Evolutionary conservation across 116 monocot species (phyloP), one percentile per base, ranked within the genome.

Genomic region (Iris pallida): DNA sequence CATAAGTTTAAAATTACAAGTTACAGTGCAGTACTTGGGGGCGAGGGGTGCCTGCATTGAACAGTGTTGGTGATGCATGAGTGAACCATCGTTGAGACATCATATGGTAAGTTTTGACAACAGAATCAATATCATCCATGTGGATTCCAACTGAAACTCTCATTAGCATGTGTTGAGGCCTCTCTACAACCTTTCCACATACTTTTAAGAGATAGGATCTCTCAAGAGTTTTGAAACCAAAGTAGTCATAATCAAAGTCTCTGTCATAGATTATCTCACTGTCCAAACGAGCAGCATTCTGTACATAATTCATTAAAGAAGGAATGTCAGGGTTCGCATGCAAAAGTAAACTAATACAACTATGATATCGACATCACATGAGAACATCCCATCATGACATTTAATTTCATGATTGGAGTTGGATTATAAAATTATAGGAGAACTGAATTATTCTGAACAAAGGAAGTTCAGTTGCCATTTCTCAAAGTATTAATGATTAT

Each of bases 61-160:
- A 97, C 2, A 97, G 71, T 0, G 92, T 92, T 42, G 97, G 97
- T 0, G 97, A 97, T 59, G 97, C 97, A 78, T 92, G 97, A 51
- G 96, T 97, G 48, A 92, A 92, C 92, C 96, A 97, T 1, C 96
- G 82, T 49, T 97, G 96, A 30, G 96, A 97, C 92, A 92, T 92
- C 76, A 97, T 20, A 81, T 92, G 92, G 69, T 97, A 97, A 7
- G 92, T 97, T 64, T 55, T 81, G 11, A 97, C 72, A 11, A 45
- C 85, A 70, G 97, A 89, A 4, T 78, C 80, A 65, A 97, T 85
- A 77, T 97, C 88, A 68, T 83, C 81, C 71, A 88, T 87, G 76
- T 97, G 97, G 53, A 96, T 92, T 30, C 92, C 90, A 65, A 92
- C 83, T 73, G 92, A 60, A 69, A 97, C 89, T 61, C 97, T 82